Evolutionary conservation across 2,329 filamentous ascomycete species (phyloP), one percentile per base, ranked within the genome.

Genomic region (Pseudogymnoascus sp.): DNA sequence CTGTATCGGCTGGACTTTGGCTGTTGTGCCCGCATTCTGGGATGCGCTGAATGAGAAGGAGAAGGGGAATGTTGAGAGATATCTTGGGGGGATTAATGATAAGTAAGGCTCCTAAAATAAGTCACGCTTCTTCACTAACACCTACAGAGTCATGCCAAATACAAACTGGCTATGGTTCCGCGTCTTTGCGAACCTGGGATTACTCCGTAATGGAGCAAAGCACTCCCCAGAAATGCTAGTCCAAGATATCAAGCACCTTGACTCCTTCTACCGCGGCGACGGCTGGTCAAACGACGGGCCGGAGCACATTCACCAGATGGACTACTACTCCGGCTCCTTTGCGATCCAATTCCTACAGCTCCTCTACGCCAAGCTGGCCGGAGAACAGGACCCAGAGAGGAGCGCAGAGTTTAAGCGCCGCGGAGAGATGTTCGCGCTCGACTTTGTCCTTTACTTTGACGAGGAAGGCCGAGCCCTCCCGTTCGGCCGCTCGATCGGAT

Each of bases 251-350:
- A 82, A 88, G 68, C 89, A 92, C 67, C 79, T 93, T 8, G 85
- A 92, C 69, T 90, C 87, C 0, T 93, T 92, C 72, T 91, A 92
- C 70, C 84, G 89, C n/a, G 89, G 89, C 5, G 86, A 85, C 52
- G 89, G 90, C 0, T 93, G 90, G 90, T 91, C 87, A 2, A 91
- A 92, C 68, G 90, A 93, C 70, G 90, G 90, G 0, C 90, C 90
- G 0, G 85, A 88, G 69, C 85, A 85, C 12, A 90, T 92, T 63
- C 88, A 90, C 63, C 89, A 92, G 74, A 91, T 92, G 85, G 89
- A 92, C 72, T 92, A 92, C 71, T 93, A 92, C 74, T 91, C 88
- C 0, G 89, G 88, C 8, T 90, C 87, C 63, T 92, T 92, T 71
- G 90, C 89, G 1, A 93, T 92, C 62, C 89, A 92, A 67, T 90